These are phyloP conservation scores for Phytophthora gonapodyides DNA, from an alignment of 352 stramenopile species.

Conservation along the genomic window DNA sequence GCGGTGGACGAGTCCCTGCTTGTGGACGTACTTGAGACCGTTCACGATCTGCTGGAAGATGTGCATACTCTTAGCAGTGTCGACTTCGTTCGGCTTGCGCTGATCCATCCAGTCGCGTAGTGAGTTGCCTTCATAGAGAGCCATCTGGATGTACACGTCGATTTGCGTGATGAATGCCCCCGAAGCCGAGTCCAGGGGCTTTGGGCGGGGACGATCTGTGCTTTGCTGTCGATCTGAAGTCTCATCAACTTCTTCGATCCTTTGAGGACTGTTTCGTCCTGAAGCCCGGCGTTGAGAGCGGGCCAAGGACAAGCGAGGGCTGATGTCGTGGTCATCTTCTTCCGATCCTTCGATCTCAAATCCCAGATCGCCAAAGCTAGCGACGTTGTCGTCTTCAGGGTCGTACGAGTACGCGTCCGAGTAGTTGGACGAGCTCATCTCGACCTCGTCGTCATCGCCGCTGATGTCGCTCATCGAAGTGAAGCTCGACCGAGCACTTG, in stretches of 20 bases:
- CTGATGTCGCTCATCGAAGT: slow-evolving; percentile 18
- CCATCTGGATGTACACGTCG: slow-evolving; percentile 94
- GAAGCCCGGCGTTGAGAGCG: slow-evolving; percentile 16
- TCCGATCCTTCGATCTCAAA: slow-evolving; percentile 54
- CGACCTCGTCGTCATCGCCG: slow-evolving; percentile 31
- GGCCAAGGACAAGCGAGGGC: slow-evolving; percentile 25
- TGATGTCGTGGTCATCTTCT: slow-evolving; percentile 17
- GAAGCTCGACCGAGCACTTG: slow-evolving; percentile 14
- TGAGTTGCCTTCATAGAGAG: slow-evolving; percentile 92
- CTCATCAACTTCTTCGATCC: slow-evolving; percentile 27
- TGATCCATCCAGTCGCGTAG: slow-evolving; percentile 78
- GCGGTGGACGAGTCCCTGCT: slow-evolving; percentile 69
- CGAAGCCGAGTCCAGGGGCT: slow-evolving; percentile 22
- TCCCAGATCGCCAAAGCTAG: slow-evolving; percentile 56
- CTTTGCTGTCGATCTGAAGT: slow-evolving; percentile 14
- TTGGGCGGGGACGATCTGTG: slow-evolving; percentile 15
- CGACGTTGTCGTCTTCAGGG: slow-evolving; percentile 30
- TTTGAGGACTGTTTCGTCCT: slow-evolving; percentile 16
- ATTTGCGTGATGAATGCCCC: slow-evolving; percentile 68
- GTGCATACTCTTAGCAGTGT: slow-evolving; percentile 57
- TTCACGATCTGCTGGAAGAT: slow-evolving; percentile 78
- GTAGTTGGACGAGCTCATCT: slow-evolving; percentile 32
- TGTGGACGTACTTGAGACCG: slow-evolving; percentile 80
- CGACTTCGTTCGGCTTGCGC: slow-evolving; percentile 40
- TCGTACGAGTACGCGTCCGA: slow-evolving; percentile 30